phyloP scores from a whole-genome alignment of 345 rosid genomes.

The Salix purpurea region DNA sequence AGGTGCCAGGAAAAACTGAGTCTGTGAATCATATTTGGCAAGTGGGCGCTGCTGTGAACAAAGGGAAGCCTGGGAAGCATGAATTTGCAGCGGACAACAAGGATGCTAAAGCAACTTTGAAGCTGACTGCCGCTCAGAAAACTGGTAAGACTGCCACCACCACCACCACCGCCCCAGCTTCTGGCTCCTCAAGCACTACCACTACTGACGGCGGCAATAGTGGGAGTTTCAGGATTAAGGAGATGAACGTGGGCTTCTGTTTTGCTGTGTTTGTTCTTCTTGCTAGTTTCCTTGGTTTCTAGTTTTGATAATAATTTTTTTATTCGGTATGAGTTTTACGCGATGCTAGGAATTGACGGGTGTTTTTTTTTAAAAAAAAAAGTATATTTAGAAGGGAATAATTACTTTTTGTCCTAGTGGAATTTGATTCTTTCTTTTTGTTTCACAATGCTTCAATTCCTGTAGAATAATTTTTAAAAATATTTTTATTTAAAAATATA shows the following conservation, averaged over 20 bases:
- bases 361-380: no score
- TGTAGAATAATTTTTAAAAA: no score
- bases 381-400: no score
- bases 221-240: constrained; percentile 11
- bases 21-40: constrained; percentile 27
- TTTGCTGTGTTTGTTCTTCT: constrained; percentile 12
- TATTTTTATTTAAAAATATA: no score
- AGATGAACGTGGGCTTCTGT: neutral
- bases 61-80: constrained; percentile 20
- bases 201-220: neutral
- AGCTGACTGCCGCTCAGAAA: neutral
- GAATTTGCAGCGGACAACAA: constrained; percentile 3
- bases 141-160: neutral
- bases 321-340: neutral
- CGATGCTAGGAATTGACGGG: no score
- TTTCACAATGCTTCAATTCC: no score
- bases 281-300: neutral
- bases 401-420: no score
- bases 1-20: constrained; percentile 5
- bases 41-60: constrained; percentile 15
- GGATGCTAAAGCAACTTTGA: constrained; percentile 3
- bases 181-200: no score
- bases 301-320: neutral
- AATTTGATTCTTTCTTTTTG: no score
- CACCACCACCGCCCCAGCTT: neutral